Percentiles rank a stretch among this genome's conserved stretches.
These are phyloP conservation scores for Daldinia bambusicola DNA, from an alignment of 495 filamentous ascomycete species.

Conservation along the genomic window DNA sequence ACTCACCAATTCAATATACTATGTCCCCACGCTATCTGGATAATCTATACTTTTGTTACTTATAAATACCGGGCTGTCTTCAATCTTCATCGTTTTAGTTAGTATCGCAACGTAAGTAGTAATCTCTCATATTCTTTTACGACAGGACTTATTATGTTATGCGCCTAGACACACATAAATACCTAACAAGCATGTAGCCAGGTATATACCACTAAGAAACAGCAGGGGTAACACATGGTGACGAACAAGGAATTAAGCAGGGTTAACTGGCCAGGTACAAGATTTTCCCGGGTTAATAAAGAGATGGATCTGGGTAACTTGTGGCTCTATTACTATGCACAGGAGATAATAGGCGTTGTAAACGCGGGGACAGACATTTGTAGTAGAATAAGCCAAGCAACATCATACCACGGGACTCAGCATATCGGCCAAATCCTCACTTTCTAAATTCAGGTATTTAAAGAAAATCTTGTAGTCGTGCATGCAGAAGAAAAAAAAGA, in stretches of 20 bases:
- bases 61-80: too few species aligned
- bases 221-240: constrained; percentile 51
- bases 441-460: neutral
- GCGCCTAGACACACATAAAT: constrained; percentile 21
- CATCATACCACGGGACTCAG: neutral
- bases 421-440: neutral
- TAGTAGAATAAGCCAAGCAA: neutral
- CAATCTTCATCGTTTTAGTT: too few species aligned
- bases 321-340: neutral
- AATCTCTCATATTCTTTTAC: too few species aligned
- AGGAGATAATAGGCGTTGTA: constrained; percentile 10
- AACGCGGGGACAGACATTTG: neutral
- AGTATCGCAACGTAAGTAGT: too few species aligned
- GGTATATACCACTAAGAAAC: constrained; percentile 41
- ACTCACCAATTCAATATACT: neutral
- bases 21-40: neutral
- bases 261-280: constrained; percentile 15
- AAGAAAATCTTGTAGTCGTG: neutral
- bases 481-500: neutral
- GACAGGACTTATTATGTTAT: neutral
- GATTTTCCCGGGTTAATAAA: constrained; percentile 10
- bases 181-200: constrained; percentile 4
- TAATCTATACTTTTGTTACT: neutral
- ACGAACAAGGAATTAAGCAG: constrained; percentile 39
- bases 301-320: constrained; percentile 11